Evolutionary conservation across 768 basidiomycete species (phyloP), one percentile per base, ranked within the genome.

Genomic region (Lactarius sp.): DNA sequence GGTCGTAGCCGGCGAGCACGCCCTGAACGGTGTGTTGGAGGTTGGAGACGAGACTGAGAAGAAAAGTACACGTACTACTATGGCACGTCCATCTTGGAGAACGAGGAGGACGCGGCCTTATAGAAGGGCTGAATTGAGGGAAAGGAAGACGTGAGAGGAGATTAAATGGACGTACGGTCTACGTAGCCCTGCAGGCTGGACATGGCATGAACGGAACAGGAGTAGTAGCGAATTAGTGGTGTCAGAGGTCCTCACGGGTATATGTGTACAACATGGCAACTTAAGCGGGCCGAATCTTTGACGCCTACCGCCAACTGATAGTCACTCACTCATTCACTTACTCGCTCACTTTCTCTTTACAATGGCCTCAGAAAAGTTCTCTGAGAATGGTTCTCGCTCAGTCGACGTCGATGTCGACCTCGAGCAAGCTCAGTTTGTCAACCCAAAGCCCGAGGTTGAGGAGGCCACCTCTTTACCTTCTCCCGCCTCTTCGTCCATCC

Each of bases 41-140:
- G 27, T 13, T 3, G 27, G 47, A 37, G 6, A 46, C 37, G 18
- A 16, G 41, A 44, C 8, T 7, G 12, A 8, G n/a, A 22, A 14
- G 7, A 8, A 59, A 18, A 8, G 51, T 9, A 18, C 41, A 80
- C 89, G 58, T 67, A 96, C 96, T 69, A 96, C 86, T 73, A 98
- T 97, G 47, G 90, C 85, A 70, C 96, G 86, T 56, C 96, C 96
- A 74, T 99, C 96, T 80, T 98, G 94, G 39, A 98, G 87, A 67
- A 98, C 86, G 72, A 98, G 86, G 63, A 95, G 83, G 69, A 98
- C 94, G 74, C 87, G 90, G 70, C 88, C 92, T 94, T 13, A n/a
- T 51, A 20, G 16, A 39, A 47, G 39, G 64, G 36, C 57, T 6
- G 20, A 60, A 12, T 60, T 33, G 53, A 4, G 12, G 37, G 44